These are phyloP conservation scores for Botrytis elliptica DNA, from an alignment of 2,329 filamentous ascomycete genomes.

Conservation along the genomic window DNA sequence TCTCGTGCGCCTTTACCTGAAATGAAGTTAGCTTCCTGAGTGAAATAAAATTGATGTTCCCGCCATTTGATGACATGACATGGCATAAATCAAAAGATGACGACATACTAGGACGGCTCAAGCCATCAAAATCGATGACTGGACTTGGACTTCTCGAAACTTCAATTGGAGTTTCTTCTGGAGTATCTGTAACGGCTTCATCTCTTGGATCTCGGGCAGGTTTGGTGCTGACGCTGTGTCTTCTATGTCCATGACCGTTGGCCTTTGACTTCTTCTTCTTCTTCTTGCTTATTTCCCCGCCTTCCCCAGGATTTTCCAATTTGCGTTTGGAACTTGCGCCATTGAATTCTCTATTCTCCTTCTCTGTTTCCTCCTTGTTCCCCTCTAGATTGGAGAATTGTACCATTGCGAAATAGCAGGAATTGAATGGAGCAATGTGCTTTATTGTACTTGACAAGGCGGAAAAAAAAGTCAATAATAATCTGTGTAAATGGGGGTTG, in stretches of 20 bases:
- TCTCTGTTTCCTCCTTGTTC: conserved; percentile 19
- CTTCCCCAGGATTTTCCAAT: conserved; percentile 3
- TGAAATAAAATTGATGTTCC: background rate
- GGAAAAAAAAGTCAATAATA: background rate
- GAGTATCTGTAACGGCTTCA: conserved; percentile 40
- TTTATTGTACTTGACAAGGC: background rate
- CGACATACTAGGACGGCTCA: conserved; percentile 56
- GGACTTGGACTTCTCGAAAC: conserved; percentile 52
- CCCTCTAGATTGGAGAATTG: conserved; percentile 29
- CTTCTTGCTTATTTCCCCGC: conserved; percentile 25
- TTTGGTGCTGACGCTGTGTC: conserved; percentile 57
- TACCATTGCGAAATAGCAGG: conserved; percentile 26
- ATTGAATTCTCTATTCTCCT: conserved; percentile 5
- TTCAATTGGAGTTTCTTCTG: conserved; percentile 23
- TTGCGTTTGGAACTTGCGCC: conserved; percentile 16
- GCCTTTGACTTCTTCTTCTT: conserved; percentile 29
- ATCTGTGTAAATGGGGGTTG: background rate
- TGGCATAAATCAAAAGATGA: background rate
- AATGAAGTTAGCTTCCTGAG: background rate
- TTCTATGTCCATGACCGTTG: conserved; percentile 43
- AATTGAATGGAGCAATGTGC: background rate
- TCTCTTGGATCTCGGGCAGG: conserved; percentile 61
- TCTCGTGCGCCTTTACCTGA: conserved; percentile 63
- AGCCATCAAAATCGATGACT: conserved; percentile 60
- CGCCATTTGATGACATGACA: background rate